phyloP scores from a whole-genome alignment of 805 yeast species.

The Starmerella powellii region DNA sequence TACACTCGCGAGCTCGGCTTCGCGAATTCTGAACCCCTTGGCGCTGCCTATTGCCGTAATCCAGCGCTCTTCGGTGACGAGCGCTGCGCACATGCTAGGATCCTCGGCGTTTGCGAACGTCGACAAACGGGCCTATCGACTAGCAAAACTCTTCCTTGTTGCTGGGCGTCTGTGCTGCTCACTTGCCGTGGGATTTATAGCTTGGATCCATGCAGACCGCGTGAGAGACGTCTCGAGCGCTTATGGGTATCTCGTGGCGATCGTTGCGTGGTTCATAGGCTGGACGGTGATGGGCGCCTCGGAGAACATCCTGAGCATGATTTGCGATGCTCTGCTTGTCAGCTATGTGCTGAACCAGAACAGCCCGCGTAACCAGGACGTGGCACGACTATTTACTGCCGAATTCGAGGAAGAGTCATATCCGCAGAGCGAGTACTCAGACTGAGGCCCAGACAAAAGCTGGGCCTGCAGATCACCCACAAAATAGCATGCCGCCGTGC shows the following conservation, averaged over 20 bases:
- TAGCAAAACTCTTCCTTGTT: conserved; percentile 30
- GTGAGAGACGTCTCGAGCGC: conserved; percentile 28
- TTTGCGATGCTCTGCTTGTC: conserved; percentile 29
- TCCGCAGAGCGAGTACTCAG: not conserved
- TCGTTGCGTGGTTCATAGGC: conserved; percentile 32
- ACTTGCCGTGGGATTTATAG: conserved; percentile 29
- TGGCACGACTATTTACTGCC: conserved; percentile 24
- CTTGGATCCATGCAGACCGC: conserved; percentile 34
- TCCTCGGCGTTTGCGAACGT: conserved; percentile 13
- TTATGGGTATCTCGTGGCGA: conserved; percentile 33
- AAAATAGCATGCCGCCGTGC: too few relatives aligned
- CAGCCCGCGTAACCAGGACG: conserved; percentile 25
- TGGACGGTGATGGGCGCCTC: conserved; percentile 36
- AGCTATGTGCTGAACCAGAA: conserved; percentile 29
- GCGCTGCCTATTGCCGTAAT: conserved; percentile 31
- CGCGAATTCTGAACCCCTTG: conserved; percentile 28
- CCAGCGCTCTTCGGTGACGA: conserved; percentile 26
- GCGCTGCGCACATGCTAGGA: conserved; percentile 26
- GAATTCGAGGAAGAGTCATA: too few relatives aligned
- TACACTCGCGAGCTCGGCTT: conserved; percentile 25
- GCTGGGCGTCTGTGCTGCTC: conserved; percentile 32
- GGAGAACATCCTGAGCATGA: conserved; percentile 32
- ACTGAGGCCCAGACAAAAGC: too few relatives aligned
- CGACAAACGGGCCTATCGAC: conserved; percentile 29
- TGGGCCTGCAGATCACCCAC: too few relatives aligned